Evolutionary conservation across 2,329 filamentous ascomycete genomes (phyloP).

Genomic region (Microcyclospora pomicola): DNA sequence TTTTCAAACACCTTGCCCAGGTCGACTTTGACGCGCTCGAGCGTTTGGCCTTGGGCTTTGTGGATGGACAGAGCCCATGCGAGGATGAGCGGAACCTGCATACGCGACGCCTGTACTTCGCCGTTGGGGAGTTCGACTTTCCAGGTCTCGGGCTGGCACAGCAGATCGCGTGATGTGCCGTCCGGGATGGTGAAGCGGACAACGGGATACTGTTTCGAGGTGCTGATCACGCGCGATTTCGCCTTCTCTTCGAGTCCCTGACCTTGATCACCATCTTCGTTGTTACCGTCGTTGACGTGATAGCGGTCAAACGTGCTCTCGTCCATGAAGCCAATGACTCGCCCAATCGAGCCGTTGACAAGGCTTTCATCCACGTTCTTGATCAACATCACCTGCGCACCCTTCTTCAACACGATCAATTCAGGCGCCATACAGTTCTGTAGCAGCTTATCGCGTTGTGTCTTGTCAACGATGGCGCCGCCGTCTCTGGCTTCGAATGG

Average conservation of each 20-base stretch:
- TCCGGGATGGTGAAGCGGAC: conserved; percentile 74
- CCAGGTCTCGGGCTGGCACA: conserved; percentile 82
- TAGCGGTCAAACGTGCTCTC: conserved; percentile 34
- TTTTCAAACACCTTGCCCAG: conserved; percentile 89
- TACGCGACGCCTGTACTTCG: conserved; percentile 77
- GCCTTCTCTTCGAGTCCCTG: conserved; percentile 14
- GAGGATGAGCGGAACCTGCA: conserved; percentile 66
- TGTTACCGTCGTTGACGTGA: conserved; percentile 12
- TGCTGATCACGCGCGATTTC: conserved; percentile 16
- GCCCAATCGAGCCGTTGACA: conserved; percentile 88
- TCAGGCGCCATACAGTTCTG: conserved; percentile 88
- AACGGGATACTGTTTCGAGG: conserved; percentile 56
- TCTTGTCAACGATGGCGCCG: conserved; percentile 52
- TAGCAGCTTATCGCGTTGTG: conserved; percentile 61
- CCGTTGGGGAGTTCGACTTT: conserved; percentile 95
- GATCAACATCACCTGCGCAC: conserved; percentile 98
- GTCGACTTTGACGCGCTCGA: conserved; percentile 89
- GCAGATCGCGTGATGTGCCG: conserved; percentile 59
- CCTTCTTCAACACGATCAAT: conserved; percentile 66
- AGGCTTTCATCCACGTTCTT: conserved; percentile 93
- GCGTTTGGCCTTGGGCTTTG: conserved; percentile 90
- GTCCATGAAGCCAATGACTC: conserved; percentile 68
- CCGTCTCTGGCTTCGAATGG: conserved; percentile 62
- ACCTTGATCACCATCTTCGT: conserved; percentile 7
- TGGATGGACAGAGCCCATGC: conserved; percentile 97